Evolutionary conservation across 2,329 filamentous ascomycete species (phyloP).

Genomic region (Pseudogymnoascus sp.): DNA sequence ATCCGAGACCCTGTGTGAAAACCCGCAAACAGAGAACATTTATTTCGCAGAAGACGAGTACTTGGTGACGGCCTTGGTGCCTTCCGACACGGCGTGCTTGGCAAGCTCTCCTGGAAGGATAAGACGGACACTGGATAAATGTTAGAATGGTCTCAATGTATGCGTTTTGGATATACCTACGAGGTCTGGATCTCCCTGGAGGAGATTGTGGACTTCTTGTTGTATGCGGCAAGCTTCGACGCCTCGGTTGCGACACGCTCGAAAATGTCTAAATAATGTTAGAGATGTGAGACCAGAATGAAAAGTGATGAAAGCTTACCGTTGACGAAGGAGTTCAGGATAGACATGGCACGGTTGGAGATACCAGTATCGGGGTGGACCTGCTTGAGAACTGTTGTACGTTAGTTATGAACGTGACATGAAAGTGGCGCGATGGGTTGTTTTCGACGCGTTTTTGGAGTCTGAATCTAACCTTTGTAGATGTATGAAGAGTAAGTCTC

Average conservation of each 20-base stretch:
- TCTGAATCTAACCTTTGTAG: constrained; percentile 78
- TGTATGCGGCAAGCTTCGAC: constrained; percentile 98
- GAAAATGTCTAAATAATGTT: constrained; percentile 71
- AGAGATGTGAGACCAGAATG: constrained; percentile 16
- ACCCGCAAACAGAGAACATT: constrained; percentile 46
- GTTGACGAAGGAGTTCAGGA: constrained; percentile 99
- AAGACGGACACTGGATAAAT: constrained; percentile 61
- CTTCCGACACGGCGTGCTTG: constrained; percentile 99
- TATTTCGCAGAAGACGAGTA: constrained; percentile 99
- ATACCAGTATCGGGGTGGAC: constrained; percentile 99
- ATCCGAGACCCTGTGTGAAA: constrained; percentile 47
- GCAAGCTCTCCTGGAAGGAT: constrained; percentile 98
- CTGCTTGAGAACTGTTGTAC: constrained; percentile 83
- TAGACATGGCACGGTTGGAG: constrained; percentile 99
- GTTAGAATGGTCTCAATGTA: constrained; percentile 21
- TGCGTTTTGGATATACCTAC: constrained; percentile 44
- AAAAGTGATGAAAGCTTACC: constrained; percentile 48
- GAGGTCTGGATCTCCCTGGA: constrained; percentile 99
- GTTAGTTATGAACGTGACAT: constrained; percentile 29
- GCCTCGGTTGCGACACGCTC: constrained; percentile 98
- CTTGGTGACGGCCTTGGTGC: constrained; percentile 99
- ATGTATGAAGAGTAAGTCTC: constrained; percentile 99
- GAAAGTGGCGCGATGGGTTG: constrained; percentile 9
- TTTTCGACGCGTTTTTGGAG: background rate
- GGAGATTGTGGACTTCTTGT: constrained; percentile 99